phyloP scores from a whole-genome alignment of 331 rosid species.

The Prunus yedoensis region DNA sequence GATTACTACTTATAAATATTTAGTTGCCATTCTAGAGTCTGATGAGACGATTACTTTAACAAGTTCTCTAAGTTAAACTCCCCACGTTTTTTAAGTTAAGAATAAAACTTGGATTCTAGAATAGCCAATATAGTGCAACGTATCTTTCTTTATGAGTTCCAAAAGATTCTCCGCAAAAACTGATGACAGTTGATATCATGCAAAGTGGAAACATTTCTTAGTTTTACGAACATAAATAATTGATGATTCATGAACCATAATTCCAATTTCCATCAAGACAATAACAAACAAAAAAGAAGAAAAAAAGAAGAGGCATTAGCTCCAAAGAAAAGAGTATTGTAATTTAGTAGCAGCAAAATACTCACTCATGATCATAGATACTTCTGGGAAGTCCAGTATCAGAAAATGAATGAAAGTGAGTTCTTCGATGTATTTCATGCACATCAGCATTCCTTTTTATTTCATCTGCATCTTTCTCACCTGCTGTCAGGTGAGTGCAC shows the following conservation, averaged over 20 bases:
- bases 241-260: background rate
- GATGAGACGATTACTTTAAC: background rate
- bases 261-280: background rate
- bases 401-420: conserved; percentile 60
- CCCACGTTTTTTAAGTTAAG: background rate
- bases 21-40: background rate
- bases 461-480: conserved; percentile 77
- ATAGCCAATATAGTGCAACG: background rate
- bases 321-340: background rate
- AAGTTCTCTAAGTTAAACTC: background rate
- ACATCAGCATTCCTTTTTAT: conserved; percentile 77
- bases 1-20: background rate
- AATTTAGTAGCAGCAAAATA: background rate
- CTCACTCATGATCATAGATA: conserved; percentile 82
- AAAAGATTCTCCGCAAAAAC: background rate
- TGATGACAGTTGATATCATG: background rate
- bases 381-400: conserved; percentile 53
- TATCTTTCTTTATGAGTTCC: background rate
- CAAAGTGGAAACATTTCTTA: background rate
- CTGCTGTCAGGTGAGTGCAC: conserved; percentile 87
- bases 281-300: background rate
- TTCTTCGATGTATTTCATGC: conserved; percentile 68
- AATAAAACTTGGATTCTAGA: background rate
- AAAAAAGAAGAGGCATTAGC: background rate
- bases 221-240: background rate